These are phyloP conservation scores for Lolium perenne DNA, from an alignment of 176 grass and related monocot genomes.

Conservation along the genomic window DNA sequence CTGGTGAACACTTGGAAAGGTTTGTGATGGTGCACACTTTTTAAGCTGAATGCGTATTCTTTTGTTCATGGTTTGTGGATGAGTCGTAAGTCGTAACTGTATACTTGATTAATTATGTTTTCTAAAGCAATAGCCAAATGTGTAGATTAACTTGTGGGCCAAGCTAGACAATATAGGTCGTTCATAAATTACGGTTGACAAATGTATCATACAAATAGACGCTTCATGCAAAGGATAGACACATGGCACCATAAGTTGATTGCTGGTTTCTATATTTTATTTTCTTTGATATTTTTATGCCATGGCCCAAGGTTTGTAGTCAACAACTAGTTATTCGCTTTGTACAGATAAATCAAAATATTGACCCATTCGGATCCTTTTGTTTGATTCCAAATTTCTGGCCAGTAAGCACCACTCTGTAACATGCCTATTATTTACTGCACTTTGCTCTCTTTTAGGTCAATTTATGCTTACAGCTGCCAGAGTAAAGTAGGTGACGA, in stretches of 20 bases:
- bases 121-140: neutral
- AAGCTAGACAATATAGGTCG: neutral
- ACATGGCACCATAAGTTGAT: neutral
- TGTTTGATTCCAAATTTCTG: constrained; percentile 4
- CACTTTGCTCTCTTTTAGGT: neutral
- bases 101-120: neutral
- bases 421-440: constrained; percentile 22
- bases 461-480: constrained; percentile 23
- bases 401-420: neutral
- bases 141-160: neutral
- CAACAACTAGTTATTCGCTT: neutral
- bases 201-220: constrained; percentile 14
- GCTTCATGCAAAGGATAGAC: neutral
- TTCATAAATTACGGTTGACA: neutral
- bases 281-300: neutral
- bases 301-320: constrained; percentile 22
- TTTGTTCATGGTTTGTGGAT: constrained; percentile 18
- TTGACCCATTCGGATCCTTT: neutral
- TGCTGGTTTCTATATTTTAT: neutral
- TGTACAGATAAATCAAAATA: constrained; percentile 9
- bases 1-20: constrained; percentile 43
- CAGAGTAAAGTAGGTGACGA: constrained; percentile 7
- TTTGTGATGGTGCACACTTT: constrained; percentile 35
- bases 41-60: constrained; percentile 9
- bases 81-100: neutral